phyloP scores from a whole-genome alignment of 345 rosid genomes.

The Erysimum cheiranthoides region DNA sequence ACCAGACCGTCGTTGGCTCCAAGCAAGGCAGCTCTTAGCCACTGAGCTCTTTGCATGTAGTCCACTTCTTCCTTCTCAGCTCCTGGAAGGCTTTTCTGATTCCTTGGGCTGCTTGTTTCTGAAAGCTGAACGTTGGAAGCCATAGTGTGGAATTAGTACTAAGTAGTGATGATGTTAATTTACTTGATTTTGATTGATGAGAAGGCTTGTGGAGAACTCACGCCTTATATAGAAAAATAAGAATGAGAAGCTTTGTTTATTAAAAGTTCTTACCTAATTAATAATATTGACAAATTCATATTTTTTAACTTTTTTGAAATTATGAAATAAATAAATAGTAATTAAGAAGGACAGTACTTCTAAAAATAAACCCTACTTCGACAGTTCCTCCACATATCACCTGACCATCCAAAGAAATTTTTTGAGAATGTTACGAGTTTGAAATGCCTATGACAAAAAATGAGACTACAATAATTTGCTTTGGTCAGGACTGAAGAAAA shows the following conservation, averaged over 20 bases:
- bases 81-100: conserved; percentile 26
- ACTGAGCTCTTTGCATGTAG: conserved; percentile 72
- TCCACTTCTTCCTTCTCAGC: conserved; percentile 46
- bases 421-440: too few relatives aligned
- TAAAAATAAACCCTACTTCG: too few relatives aligned
- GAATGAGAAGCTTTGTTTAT: conserved; percentile 15
- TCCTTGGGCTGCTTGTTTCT: conserved; percentile 35
- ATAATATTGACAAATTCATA: background rate
- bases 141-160: conserved; percentile 30
- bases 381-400: too few relatives aligned
- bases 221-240: conserved; percentile 47
- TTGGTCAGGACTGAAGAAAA: too few relatives aligned
- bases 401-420: too few relatives aligned
- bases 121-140: conserved; percentile 39
- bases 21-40: conserved; percentile 83
- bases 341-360: too few relatives aligned
- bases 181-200: conserved; percentile 33
- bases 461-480: too few relatives aligned
- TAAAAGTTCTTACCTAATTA: conserved; percentile 34
- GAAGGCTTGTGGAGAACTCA: conserved; percentile 56
- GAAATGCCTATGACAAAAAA: too few relatives aligned
- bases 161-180: conserved; percentile 40
- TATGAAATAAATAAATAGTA: too few relatives aligned
- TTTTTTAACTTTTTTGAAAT: too few relatives aligned
- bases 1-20: conserved; percentile 86